Conservation (phyloP, 345 rosid species). For the Salix brachista region DNA sequence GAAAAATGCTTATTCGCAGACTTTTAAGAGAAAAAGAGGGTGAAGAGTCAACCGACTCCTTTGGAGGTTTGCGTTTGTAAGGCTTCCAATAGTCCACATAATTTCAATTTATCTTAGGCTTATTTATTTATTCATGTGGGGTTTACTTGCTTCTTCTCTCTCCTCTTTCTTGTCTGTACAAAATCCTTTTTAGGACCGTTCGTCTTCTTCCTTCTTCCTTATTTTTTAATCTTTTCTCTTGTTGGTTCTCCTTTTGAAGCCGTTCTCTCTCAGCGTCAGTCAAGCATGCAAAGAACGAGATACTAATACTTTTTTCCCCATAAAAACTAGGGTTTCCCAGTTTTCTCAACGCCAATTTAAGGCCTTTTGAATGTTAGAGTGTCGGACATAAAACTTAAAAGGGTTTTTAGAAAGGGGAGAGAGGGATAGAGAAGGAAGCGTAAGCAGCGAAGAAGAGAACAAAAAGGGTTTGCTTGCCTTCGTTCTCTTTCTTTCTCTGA, state of each 20-base stretch:
- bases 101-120: slow-evolving; percentile 35
- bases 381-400: background rate
- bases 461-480: slow-evolving; percentile 33
- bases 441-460: slow-evolving; percentile 16
- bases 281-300: slow-evolving; percentile 13
- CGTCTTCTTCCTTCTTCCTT: slow-evolving; percentile 7
- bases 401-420: slow-evolving; percentile 6
- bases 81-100: slow-evolving; percentile 79
- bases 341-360: background rate
- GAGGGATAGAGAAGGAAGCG: slow-evolving; percentile 85
- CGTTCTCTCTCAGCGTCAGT: background rate
- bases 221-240: background rate
- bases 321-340: slow-evolving; percentile 1
- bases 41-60: slow-evolving; percentile 64
- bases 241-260: slow-evolving; percentile 1
- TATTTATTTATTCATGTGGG: background rate
- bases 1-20: slow-evolving; percentile 21
- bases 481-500: slow-evolving; percentile 55
- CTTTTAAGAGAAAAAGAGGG: slow-evolving; percentile 15
- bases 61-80: slow-evolving; percentile 53
- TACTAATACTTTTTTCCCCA: background rate
- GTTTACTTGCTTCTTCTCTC: background rate
- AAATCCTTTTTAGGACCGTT: slow-evolving; percentile 6
- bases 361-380: background rate
- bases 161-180: background rate